Conservation (phyloP, 2,329 filamentous ascomycete genomes). For the Aspergillus aculeatus region DNA sequence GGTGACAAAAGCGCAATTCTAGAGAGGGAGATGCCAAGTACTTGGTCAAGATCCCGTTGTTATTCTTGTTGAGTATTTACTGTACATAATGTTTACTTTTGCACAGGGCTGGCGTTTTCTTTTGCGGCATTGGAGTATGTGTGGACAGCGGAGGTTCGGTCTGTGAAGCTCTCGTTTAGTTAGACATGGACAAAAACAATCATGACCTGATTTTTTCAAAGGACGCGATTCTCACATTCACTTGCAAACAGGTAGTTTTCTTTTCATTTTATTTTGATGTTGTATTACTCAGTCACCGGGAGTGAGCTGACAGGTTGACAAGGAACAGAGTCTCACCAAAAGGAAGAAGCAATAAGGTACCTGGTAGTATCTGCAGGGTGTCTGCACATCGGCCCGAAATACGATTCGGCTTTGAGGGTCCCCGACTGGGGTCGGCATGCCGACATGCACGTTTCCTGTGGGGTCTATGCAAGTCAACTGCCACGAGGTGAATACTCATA, state of each 20-base stretch:
- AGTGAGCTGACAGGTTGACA: no score
- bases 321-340: no score
- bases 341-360: no score
- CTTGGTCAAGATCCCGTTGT: not conserved
- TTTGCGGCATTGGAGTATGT: not conserved
- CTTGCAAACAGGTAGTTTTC: no score
- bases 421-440: not conserved
- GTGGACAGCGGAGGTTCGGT: not conserved
- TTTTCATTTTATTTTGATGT: no score
- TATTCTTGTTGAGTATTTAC: not conserved
- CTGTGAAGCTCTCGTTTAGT: not conserved
- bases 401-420: not conserved
- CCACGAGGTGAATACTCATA: no score
- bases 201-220: no score
- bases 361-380: no score
- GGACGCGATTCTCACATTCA: no score
- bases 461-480: not conserved
- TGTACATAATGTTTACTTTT: not conserved
- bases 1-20: not conserved
- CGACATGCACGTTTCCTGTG: not conserved
- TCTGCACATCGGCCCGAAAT: not conserved
- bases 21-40: not conserved
- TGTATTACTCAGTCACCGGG: no score
- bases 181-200: not conserved
- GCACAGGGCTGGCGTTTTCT: not conserved